Base-by-base conservation (phyloP, 371 early-diverging fungal species). In the Mucor racemosus region DNA sequence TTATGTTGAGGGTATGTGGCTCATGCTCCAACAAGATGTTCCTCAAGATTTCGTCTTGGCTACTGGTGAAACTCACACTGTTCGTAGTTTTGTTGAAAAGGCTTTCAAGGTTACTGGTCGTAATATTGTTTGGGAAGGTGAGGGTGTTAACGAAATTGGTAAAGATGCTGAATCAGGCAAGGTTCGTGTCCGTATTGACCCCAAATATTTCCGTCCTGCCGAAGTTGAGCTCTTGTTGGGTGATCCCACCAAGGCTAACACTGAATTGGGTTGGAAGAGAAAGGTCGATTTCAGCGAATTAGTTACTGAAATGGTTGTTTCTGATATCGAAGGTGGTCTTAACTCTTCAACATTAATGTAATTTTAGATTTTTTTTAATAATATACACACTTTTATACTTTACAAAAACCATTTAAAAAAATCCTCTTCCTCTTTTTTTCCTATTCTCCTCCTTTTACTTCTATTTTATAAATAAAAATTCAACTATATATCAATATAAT, bases 1-100 rank as follows among this genome's bases (percentile, higher is more conserved):
- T 72, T 94, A 94, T 73, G 84, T 93, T 66, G 91, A 91, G 80
- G 95, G 93, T 58, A 94, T 93, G 95, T 92, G 93, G 92, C 77
- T 88, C 61, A 94, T 94, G 91, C 81, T 94, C 10, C 95, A 93
- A 74, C 92, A 93, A 75, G 89, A 92, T 7, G 39, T 72, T 10
- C 90, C 93, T n/a, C 88, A 92, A 21, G 95, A 94, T 75, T 94
- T 86, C 76, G 93, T 94, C n/a, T 76, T 94, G 64, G 92, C 95
- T n/a, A 93, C 95, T 3, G 92, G 92, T 58, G 93, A 93, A 78
- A 92, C 90, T 54, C 92, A 93, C 77, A 88, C 93, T 34, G 93
- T 94, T 15, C 84, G 91, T 39, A 89, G 89, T 69, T 94, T 90
- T 75, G 86, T 92, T 17, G 93, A 92, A 70, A 92, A 91, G 76